Evolutionary conservation across 192 early-diverging fungal genomes (phyloP).

Genomic region (Allomyces javanicus): DNA sequence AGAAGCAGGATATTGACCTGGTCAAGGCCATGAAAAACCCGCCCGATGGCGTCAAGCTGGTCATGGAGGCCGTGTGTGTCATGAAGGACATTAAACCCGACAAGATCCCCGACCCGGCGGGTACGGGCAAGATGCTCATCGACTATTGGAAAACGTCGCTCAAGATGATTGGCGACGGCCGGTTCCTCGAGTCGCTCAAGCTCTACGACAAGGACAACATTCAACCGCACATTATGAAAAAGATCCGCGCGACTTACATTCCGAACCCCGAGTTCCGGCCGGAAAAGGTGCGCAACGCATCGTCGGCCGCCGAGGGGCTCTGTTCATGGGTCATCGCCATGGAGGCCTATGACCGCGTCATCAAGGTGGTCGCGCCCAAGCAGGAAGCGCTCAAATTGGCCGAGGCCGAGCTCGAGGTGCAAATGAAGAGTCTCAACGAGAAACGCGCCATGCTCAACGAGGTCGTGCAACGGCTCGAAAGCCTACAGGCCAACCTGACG

Average conservation of each 20-base stretch:
- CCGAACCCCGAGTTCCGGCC: conserved; percentile 75
- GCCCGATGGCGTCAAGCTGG: conserved; percentile 82
- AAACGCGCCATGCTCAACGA: conserved; percentile 62
- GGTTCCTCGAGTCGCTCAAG: conserved; percentile 92
- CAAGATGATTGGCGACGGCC: conserved; percentile 71
- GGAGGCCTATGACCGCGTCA: conserved; percentile 73
- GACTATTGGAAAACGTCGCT: conserved; percentile 87
- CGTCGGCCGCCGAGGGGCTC: conserved; percentile 92
- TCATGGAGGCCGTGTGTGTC: conserved; percentile 92
- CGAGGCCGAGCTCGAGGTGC: conserved; percentile 53
- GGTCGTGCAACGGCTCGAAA: conserved; percentile 65
- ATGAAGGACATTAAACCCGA: conserved; percentile 55
- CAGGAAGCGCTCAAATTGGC: conserved; percentile 73
- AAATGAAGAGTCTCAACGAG: conserved; percentile 45
- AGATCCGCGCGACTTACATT: conserved; percentile 61
- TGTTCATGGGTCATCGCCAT: conserved; percentile 96
- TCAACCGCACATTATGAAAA: conserved; percentile 51
- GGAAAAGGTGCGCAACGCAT: conserved; percentile 84
- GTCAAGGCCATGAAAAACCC: conserved; percentile 93
- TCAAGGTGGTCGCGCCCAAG: conserved; percentile 86
- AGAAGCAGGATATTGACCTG: conserved; percentile 89
- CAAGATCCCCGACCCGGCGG: not conserved
- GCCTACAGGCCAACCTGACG: conserved; percentile 91
- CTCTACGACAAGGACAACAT: conserved; percentile 80
- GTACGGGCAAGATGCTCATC: conserved; percentile 14